Evolutionary conservation across 2,329 filamentous ascomycete genomes (phyloP).

Genomic region (Sclerotinia nivalis): DNA sequence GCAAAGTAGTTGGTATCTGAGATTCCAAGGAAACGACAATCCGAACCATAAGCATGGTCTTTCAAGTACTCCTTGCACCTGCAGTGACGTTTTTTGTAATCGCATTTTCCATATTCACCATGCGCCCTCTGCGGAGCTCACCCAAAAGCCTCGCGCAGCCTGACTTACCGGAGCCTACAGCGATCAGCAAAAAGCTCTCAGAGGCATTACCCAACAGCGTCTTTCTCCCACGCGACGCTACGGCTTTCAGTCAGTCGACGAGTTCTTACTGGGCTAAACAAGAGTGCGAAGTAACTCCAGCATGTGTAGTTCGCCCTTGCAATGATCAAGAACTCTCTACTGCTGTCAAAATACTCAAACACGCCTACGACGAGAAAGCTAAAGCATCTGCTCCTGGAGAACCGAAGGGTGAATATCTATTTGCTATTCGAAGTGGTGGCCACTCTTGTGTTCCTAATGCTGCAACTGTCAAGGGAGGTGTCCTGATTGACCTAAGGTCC

Average conservation of each 20-base stretch:
- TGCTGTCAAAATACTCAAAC: slow-evolving; percentile 21
- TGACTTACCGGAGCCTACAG: slow-evolving; percentile 10
- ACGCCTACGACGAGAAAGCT: background rate
- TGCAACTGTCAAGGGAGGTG: slow-evolving; percentile 51
- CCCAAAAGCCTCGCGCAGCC: background rate
- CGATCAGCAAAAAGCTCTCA: background rate
- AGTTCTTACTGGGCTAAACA: slow-evolving; percentile 26
- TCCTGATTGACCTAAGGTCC: slow-evolving; percentile 50
- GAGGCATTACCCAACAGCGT: background rate
- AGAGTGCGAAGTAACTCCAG: slow-evolving; percentile 20
- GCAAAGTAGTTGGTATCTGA: no score
- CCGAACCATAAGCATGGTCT: background rate
- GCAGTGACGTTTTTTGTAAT: background rate
- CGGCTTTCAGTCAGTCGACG: slow-evolving; percentile 6
- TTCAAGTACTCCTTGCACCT: background rate
- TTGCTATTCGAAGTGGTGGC: slow-evolving; percentile 35
- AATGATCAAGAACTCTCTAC: slow-evolving; percentile 19
- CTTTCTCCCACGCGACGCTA: background rate
- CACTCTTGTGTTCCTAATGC: slow-evolving; percentile 45
- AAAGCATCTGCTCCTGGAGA: background rate
- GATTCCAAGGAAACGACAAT: background rate
- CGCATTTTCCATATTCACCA: no score
- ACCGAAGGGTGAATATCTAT: slow-evolving; percentile 21
- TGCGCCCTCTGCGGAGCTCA: background rate
- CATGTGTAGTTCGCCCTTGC: slow-evolving; percentile 25